A percentile compares a stretch with the other conserved stretches of the same genome.
Evolutionary conservation across 2,329 filamentous ascomycete genomes (phyloP).

Genomic region (Fusarium sp.): DNA sequence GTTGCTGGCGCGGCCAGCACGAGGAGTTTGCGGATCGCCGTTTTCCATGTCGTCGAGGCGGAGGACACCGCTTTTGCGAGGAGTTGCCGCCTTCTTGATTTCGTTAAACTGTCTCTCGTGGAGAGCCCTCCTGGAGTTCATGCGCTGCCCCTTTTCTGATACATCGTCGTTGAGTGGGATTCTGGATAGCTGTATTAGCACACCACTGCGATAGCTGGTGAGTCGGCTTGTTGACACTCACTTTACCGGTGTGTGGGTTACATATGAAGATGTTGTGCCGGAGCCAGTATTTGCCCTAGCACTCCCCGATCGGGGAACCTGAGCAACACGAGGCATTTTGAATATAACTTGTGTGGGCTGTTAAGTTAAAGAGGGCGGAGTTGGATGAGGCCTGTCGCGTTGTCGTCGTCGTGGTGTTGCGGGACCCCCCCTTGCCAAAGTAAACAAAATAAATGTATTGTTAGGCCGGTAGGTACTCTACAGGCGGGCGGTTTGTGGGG

Average conservation of each 20-base stretch:
- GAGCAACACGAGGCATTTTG: conserved; percentile 70
- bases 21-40: conserved; percentile 68
- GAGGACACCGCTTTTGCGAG: conserved; percentile 69
- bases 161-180: conserved; percentile 97
- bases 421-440: conserved; percentile 44
- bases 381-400: conserved; percentile 46
- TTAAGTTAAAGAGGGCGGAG: conserved; percentile 37
- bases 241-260: conserved; percentile 69
- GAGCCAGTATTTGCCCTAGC: conserved; percentile 62
- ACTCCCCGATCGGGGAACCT: conserved; percentile 63
- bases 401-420: conserved; percentile 45
- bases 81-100: conserved; percentile 79
- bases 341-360: conserved; percentile 29
- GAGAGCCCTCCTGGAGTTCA: conserved; percentile 87
- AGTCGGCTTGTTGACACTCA: conserved; percentile 51
- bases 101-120: conserved; percentile 94
- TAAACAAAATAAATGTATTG: conserved; percentile 49
- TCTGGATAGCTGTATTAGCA: conserved; percentile 59
- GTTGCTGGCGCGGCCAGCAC: conserved; percentile 53
- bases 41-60: conserved; percentile 70
- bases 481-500: conserved; percentile 31
- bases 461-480: conserved; percentile 3
- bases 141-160: conserved; percentile 87
- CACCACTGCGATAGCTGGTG: conserved; percentile 14
- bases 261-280: conserved; percentile 64